Percentiles rank a stretch among this genome's conserved stretches.
phyloP scores from a whole-genome alignment of 2,329 filamentous ascomycete genomes.

The Fonsecaea pedrosoi region DNA sequence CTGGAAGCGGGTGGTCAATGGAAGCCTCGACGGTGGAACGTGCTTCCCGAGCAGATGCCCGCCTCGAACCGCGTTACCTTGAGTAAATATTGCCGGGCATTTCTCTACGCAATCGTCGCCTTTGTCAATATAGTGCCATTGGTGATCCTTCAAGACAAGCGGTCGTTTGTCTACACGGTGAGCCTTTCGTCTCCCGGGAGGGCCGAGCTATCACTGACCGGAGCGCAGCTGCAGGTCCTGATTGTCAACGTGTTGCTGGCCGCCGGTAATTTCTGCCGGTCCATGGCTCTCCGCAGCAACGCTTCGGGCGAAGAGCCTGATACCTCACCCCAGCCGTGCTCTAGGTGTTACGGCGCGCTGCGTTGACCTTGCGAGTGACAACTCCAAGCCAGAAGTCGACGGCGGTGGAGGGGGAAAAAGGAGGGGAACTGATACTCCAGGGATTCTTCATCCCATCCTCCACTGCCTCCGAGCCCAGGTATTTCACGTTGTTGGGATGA shows the following conservation, averaged over 20 bases:
- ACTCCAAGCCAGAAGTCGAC: too few species aligned
- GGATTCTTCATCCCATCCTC: too few species aligned
- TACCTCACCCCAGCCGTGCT: too few species aligned
- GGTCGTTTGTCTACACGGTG: not conserved
- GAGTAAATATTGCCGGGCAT: not conserved
- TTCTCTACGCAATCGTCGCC: not conserved
- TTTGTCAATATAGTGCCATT: not conserved
- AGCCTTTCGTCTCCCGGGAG: not conserved
- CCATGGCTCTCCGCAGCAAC: too few species aligned
- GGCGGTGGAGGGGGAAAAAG: too few species aligned
- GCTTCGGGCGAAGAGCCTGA: too few species aligned
- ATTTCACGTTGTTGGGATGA: too few species aligned
- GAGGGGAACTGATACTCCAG: too few species aligned
- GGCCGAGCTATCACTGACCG: not conserved
- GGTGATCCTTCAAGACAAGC: not conserved
- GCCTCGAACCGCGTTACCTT: not conserved
- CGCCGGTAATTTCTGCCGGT: not conserved
- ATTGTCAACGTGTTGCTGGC: not conserved
- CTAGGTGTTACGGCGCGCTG: too few species aligned
- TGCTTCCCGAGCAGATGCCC: not conserved
- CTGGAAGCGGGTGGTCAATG: not conserved
- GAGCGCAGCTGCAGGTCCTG: not conserved
- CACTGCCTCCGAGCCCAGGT: too few species aligned
- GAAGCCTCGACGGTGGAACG: not conserved
- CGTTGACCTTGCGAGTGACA: too few species aligned